A percentile compares a stretch with the other conserved stretches of the same genome.
Conservation (phyloP, 1,139 yeast species). For the Kodamaea alishanica region DNA sequence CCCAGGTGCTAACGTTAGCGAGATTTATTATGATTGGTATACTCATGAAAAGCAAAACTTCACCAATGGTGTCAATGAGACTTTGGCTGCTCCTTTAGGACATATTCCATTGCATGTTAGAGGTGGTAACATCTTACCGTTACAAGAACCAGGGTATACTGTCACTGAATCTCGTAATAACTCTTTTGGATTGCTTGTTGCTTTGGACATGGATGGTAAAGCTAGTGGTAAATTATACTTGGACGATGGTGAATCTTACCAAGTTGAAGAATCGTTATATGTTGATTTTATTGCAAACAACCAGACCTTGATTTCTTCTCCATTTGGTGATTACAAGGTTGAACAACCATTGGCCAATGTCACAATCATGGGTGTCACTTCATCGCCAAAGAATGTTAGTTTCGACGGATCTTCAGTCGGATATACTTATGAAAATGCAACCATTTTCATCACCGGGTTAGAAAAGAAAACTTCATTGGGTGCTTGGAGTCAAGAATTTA, state of each 20-base stretch:
- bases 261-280: slow-evolving; percentile 16
- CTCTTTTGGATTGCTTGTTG: slow-evolving; percentile 27
- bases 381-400: slow-evolving; percentile 18
- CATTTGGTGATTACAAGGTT: slow-evolving; percentile 19
- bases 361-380: slow-evolving; percentile 24
- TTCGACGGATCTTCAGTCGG: slow-evolving; percentile 15
- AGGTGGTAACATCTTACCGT: slow-evolving; percentile 21
- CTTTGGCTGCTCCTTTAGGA: slow-evolving; percentile 22
- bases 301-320: slow-evolving; percentile 13
- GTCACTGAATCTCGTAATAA: slow-evolving; percentile 26
- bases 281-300: slow-evolving; percentile 18
- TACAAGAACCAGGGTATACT: slow-evolving; percentile 31
- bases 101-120: slow-evolving; percentile 21
- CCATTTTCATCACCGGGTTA: slow-evolving; percentile 17
- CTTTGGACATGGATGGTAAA: slow-evolving; percentile 19
- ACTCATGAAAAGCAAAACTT: slow-evolving; percentile 20
- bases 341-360: slow-evolving; percentile 23
- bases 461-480: slow-evolving; percentile 9
- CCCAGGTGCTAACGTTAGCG: slow-evolving; percentile 19
- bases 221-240: slow-evolving; percentile 20
- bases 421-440: slow-evolving; percentile 13
- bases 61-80: slow-evolving; percentile 19
- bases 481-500: slow-evolving; percentile 5
- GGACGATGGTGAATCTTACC: slow-evolving; percentile 29
- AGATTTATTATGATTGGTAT: slow-evolving; percentile 34